Evolutionary conservation across 306 rosid species (phyloP).

Genomic region (Senna tora): DNA sequence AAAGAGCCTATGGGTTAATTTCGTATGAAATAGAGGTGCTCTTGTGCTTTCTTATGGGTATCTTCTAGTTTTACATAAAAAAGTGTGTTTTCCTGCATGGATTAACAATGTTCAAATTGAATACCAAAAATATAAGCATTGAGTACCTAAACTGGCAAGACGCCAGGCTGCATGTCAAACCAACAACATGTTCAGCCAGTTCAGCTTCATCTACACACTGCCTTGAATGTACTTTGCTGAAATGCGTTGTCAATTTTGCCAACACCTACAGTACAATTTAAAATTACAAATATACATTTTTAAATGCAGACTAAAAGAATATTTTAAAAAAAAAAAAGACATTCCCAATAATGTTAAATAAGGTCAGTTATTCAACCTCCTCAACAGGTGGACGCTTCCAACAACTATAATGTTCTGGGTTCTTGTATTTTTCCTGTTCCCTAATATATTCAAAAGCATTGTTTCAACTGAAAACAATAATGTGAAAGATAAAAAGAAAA

Average conservation of each 20-base stretch:
- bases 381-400: constrained; percentile 92
- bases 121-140: constrained; percentile 24
- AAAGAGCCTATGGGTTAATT: neutral
- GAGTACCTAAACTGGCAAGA: constrained; percentile 92
- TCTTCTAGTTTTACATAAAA: constrained; percentile 3
- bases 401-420: constrained; percentile 55
- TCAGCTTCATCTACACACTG: constrained; percentile 95
- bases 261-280: constrained; percentile 56
- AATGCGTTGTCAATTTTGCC: constrained; percentile 77
- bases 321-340: constrained; percentile 6
- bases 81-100: constrained; percentile 9
- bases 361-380: constrained; percentile 63
- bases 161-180: constrained; percentile 85
- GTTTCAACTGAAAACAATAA: constrained; percentile 36
- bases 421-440: constrained; percentile 87
- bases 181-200: constrained; percentile 91
- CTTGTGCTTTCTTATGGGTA: constrained; percentile 9
- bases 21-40: neutral
- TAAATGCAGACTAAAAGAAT: constrained; percentile 1
- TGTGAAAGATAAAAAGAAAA: constrained; percentile 12
- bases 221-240: constrained; percentile 79
- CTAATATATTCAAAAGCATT: constrained; percentile 45
- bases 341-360: constrained; percentile 32
- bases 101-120: constrained; percentile 20
- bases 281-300: constrained; percentile 22